A percentile compares a stretch with the other conserved stretches of the same genome.
Evolutionary conservation across 345 rosid species (phyloP).

Genomic region (Salix caprea): DNA sequence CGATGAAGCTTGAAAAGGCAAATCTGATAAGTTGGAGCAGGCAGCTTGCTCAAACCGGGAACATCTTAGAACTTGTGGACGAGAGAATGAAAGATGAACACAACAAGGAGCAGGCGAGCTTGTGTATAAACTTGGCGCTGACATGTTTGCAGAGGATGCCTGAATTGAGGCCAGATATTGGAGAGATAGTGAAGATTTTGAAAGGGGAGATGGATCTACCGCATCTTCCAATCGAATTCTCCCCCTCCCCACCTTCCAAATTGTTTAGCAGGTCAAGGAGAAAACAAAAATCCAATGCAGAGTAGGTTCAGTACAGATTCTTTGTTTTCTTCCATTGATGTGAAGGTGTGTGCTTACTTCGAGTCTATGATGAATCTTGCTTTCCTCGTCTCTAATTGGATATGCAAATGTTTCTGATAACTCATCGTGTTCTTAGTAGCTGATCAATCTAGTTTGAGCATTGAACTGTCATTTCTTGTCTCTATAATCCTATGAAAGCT

Average conservation of each 20-base stretch:
- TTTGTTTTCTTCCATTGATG: slow-evolving; percentile 9
- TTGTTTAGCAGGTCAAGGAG: slow-evolving; percentile 51
- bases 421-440: too few species aligned
- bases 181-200: slow-evolving; percentile 72
- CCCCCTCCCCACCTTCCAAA: slow-evolving; percentile 85
- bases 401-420: slow-evolving; percentile 1
- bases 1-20: slow-evolving; percentile 95
- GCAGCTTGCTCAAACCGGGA: slow-evolving; percentile 80
- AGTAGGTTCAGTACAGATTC: slow-evolving; percentile 28
- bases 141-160: slow-evolving; percentile 85
- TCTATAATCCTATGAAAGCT: neutral
- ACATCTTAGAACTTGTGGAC: slow-evolving; percentile 79
- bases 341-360: slow-evolving; percentile 14
- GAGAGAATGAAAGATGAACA: slow-evolving; percentile 72
- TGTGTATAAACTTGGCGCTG: slow-evolving; percentile 85
- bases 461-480: neutral
- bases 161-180: slow-evolving; percentile 76
- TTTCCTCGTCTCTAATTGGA: slow-evolving; percentile 5
- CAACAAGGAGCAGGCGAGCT: slow-evolving; percentile 68
- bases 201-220: slow-evolving; percentile 87
- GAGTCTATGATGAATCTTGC: slow-evolving; percentile 6
- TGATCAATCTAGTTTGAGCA: too few species aligned
- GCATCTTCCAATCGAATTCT: slow-evolving; percentile 62
- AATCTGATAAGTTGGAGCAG: slow-evolving; percentile 94
- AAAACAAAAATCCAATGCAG: slow-evolving; percentile 48